A percentile compares a stretch with the other conserved stretches of the same genome.
phyloP scores from a whole-genome alignment of 2,329 filamentous ascomycete species.

The Penicillium sp. region DNA sequence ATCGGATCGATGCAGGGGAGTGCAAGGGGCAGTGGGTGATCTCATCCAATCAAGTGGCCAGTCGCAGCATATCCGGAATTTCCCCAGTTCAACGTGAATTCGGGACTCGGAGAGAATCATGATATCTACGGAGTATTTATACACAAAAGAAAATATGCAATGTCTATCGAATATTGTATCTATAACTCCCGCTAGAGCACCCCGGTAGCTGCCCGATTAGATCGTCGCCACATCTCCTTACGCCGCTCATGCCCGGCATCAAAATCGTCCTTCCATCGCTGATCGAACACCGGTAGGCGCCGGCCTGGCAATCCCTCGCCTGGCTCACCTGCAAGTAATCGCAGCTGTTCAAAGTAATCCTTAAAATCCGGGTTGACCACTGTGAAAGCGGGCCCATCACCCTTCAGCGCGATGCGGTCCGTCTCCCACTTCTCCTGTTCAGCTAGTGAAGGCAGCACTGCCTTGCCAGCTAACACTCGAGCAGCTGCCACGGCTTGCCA shows the following conservation, averaged over 20 bases:
- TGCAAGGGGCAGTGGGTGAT: background rate
- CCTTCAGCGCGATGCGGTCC: conserved; percentile 57
- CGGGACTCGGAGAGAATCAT: no score
- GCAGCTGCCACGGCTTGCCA: conserved; percentile 69
- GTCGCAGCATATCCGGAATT: no score
- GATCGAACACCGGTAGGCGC: conserved; percentile 48
- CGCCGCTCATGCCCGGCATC: conserved; percentile 60
- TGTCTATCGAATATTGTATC: background rate
- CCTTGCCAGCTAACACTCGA: conserved; percentile 60
- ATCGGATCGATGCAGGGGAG: conserved; percentile 3
- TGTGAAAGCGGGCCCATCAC: conserved; percentile 62
- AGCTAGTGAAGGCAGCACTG: conserved; percentile 52
- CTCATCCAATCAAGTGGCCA: no score
- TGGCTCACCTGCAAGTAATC: conserved; percentile 49
- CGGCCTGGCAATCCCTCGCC: conserved; percentile 43
- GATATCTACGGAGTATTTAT: no score
- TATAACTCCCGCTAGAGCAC: conserved; percentile 8
- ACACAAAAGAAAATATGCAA: no score
- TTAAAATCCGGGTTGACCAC: conserved; percentile 66
- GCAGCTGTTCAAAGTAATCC: conserved; percentile 64
- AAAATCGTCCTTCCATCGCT: conserved; percentile 50
- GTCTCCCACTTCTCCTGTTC: conserved; percentile 63
- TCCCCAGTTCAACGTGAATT: no score
- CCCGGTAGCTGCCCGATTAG: conserved; percentile 46
- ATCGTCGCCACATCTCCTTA: conserved; percentile 61